Conservation (phyloP, 805 yeast species). For the Cyberlindnera suaveolens region DNA sequence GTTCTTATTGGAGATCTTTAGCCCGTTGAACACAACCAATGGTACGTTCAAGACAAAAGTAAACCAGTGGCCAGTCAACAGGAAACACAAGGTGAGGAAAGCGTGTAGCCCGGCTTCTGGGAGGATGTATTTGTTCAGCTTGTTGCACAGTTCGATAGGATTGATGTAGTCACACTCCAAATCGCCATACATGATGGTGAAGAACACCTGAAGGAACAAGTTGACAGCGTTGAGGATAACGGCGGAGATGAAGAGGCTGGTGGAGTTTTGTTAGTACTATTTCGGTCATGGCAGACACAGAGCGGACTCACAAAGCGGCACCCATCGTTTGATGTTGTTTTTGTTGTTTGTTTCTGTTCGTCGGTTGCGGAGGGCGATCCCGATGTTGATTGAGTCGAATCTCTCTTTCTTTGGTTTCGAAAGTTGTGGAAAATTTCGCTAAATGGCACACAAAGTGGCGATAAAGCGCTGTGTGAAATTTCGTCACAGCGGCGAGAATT, state of each 20-base stretch:
- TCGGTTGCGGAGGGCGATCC: no score
- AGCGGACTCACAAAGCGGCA: neutral
- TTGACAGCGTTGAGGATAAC: conserved; percentile 82
- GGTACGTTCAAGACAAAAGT: conserved; percentile 80
- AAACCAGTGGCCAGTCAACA: conserved; percentile 90
- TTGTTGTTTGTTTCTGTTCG: no score
- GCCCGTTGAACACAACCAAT: conserved; percentile 73
- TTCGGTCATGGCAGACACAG: no score
- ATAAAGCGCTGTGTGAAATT: no score
- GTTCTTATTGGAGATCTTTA: conserved; percentile 72
- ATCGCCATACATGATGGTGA: conserved; percentile 93
- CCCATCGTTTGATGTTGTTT: neutral
- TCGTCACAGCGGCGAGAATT: no score
- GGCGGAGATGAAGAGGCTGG: conserved; percentile 57
- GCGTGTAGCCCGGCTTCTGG: conserved; percentile 90
- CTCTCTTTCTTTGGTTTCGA: no score
- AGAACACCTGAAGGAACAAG: conserved; percentile 87
- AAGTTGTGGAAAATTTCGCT: no score
- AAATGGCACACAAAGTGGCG: no score
- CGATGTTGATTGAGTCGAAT: no score
- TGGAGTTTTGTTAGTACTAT: neutral
- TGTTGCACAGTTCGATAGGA: conserved; percentile 93
- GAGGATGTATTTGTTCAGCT: conserved; percentile 78
- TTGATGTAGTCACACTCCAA: conserved; percentile 94
- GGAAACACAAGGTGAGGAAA: conserved; percentile 58